Evolutionary conservation across 2,329 filamentous ascomycete species (phyloP).

Genomic region (Xylariaceae sp.): DNA sequence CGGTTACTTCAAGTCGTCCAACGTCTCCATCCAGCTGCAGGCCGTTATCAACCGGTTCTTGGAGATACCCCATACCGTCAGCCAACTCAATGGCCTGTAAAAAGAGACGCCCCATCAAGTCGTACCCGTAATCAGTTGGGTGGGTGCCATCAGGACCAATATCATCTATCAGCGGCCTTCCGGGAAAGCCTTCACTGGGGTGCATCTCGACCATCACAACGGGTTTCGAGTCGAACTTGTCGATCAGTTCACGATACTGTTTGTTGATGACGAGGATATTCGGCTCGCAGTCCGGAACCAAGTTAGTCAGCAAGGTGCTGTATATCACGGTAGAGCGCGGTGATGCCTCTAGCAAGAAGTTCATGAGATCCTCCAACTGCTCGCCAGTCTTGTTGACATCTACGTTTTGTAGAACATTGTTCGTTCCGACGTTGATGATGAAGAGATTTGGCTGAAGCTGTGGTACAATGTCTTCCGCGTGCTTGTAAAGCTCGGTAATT

Average conservation of each 20-base stretch:
- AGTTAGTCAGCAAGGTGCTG: conserved; percentile 36
- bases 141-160: conserved; percentile 36
- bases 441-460: conserved; percentile 36
- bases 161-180: conserved; percentile 26
- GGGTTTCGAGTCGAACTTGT: conserved; percentile 29
- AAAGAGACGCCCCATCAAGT: conserved; percentile 35
- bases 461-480: conserved; percentile 32
- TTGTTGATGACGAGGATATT: conserved; percentile 33
- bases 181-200: conserved; percentile 28
- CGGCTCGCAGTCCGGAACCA: conserved; percentile 31
- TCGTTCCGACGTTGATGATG: conserved; percentile 39
- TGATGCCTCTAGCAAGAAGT: conserved; percentile 34
- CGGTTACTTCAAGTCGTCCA: conserved; percentile 18
- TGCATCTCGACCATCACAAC: conserved; percentile 39
- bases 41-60: conserved; percentile 32
- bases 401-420: conserved; percentile 36
- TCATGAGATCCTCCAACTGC: conserved; percentile 34
- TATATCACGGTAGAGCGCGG: conserved; percentile 35
- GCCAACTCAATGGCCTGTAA: conserved; percentile 30
- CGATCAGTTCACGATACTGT: conserved; percentile 34
- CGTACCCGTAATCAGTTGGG: conserved; percentile 32
- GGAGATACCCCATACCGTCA: conserved; percentile 30
- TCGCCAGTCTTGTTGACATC: conserved; percentile 30
- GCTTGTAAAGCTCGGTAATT: conserved; percentile 34
- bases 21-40: conserved; percentile 31